Evolutionary conservation across 2,329 filamentous ascomycete genomes (phyloP), one percentile per base, ranked within the genome.

Genomic region (Verticillium albo-atrum): DNA sequence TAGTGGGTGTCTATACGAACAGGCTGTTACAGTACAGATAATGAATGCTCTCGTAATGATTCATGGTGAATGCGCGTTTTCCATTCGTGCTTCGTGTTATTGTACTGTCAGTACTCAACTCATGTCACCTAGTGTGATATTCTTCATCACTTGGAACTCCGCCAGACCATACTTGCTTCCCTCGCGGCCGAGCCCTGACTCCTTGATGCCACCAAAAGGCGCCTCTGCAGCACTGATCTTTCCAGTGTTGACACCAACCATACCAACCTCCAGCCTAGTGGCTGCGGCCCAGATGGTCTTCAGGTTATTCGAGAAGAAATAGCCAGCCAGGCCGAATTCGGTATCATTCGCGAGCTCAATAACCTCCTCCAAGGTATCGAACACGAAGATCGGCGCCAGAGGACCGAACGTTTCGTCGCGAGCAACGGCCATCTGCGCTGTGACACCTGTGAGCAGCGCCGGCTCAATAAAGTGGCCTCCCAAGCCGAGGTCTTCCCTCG

Each of bases 401-500:
- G 89, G 89, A 1, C 88, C 89, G 66, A 91, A 91, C 0, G 88
- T 91, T 72, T 91, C 89, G 64, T 91, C 88, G 2, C 78, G 77
- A 27, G 86, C 82, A 61, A 91, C 76, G 59, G 80, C 74, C 89
- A 91, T 91, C 37, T 87, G 81, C 62, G 79, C 77, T 14, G 75
- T 89, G 80, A 89, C 88, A 54, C 84, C 82, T 15, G 84, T 82
- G 58, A 92, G 42, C 20, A 50, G 20, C 7, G 42, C 42, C 1
- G 42, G 42, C 42, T 50, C 42, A 10, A 50, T 50, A 10, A 50
- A 50, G 20, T 50, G 6, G 20, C 20, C 20, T 12, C 42, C 42
- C 6, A 50, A 20, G 7, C 42, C 88, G 2, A 90, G 75, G 34
- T 88, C 80, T 6, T 83, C 77, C 50, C 87, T 73, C 6, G 60